These are phyloP conservation scores for Penicillium cinerascens DNA, from an alignment of 495 filamentous ascomycete species.

Conservation along the genomic window DNA sequence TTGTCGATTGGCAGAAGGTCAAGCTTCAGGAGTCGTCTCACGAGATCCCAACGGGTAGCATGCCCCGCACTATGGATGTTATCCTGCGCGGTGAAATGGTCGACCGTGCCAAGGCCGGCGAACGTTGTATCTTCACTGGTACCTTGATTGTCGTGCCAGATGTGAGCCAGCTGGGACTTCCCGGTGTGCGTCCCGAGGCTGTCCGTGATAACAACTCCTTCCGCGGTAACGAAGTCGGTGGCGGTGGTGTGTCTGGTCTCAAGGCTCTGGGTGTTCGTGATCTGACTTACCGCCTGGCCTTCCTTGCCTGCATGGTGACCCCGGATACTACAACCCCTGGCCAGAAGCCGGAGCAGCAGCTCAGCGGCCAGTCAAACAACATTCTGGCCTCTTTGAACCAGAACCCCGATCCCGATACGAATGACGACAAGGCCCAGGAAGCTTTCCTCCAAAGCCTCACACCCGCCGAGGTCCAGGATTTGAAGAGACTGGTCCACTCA, in stretches of 20 bases:
- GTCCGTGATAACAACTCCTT: conserved; percentile 75
- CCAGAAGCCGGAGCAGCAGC: conserved; percentile 59
- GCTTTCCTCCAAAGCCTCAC: conserved; percentile 81
- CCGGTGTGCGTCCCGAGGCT: conserved; percentile 80
- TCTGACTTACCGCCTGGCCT: conserved; percentile 94
- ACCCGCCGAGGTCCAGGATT: conserved; percentile 79
- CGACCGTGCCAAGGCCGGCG: conserved; percentile 92
- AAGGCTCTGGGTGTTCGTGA: conserved; percentile 93
- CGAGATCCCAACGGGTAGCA: conserved; percentile 96
- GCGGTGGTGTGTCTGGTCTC: conserved; percentile 79
- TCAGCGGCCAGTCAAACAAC: conserved; percentile 69
- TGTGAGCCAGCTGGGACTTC: conserved; percentile 90
- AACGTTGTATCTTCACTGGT: conserved; percentile 97
- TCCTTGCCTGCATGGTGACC: conserved; percentile 95
- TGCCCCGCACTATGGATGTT: conserved; percentile 97
- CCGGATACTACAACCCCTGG: conserved; percentile 81
- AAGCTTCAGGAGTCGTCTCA: conserved; percentile 96
- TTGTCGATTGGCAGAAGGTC: conserved; percentile 98
- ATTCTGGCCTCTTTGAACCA: conserved; percentile 81
- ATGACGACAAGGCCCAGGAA: conserved; percentile 81
- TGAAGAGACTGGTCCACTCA: conserved; percentile 88
- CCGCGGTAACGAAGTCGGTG: conserved; percentile 74
- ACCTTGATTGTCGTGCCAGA: conserved; percentile 96
- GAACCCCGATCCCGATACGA: conserved; percentile 59
- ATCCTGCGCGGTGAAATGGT: conserved; percentile 98